Percentiles rank a stretch among this genome's conserved stretches.
Conservation (phyloP, 306 rosid genomes). For the Casuarina equisetifolia region DNA sequence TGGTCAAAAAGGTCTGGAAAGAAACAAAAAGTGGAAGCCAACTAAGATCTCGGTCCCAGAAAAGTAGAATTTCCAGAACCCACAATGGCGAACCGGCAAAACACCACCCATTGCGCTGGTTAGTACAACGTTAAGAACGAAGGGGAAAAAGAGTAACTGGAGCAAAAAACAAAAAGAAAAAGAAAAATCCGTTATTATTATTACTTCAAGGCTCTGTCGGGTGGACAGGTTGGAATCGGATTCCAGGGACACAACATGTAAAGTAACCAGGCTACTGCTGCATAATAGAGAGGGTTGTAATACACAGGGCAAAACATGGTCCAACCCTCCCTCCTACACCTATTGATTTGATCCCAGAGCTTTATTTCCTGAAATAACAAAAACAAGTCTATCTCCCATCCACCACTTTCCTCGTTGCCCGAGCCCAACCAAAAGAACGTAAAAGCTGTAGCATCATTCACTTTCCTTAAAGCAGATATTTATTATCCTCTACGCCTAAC, state of each 20-base stretch:
- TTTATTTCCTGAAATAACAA: conserved; percentile 5
- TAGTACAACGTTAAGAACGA: too few relatives aligned
- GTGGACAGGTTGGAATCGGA: conserved; percentile 20
- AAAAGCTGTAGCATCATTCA: conserved; percentile 6
- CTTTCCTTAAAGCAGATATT: conserved; percentile 1
- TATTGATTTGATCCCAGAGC: not conserved
- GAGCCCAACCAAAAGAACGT: conserved; percentile 15
- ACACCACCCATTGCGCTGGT: too few relatives aligned
- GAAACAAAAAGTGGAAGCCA: not conserved
- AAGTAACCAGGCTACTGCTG: too few relatives aligned
- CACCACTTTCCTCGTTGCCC: conserved; percentile 11
- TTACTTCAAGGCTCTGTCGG: conserved; percentile 4
- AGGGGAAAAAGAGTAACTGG: not conserved
- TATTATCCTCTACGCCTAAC: conserved; percentile 13
- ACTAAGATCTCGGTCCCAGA: not conserved
- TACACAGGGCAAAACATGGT: not conserved
- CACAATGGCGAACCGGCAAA: too few relatives aligned
- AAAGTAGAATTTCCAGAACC: too few relatives aligned
- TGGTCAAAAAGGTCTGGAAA: not conserved
- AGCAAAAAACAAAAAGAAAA: not conserved
- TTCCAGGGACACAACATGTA: not conserved
- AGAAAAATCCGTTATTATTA: conserved; percentile 8
- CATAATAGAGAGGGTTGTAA: not conserved
- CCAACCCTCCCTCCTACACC: not conserved
- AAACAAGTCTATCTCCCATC: not conserved